Evolutionary conservation across 768 basidiomycete genomes (phyloP).

Genomic region (Phylloporus sp.): DNA sequence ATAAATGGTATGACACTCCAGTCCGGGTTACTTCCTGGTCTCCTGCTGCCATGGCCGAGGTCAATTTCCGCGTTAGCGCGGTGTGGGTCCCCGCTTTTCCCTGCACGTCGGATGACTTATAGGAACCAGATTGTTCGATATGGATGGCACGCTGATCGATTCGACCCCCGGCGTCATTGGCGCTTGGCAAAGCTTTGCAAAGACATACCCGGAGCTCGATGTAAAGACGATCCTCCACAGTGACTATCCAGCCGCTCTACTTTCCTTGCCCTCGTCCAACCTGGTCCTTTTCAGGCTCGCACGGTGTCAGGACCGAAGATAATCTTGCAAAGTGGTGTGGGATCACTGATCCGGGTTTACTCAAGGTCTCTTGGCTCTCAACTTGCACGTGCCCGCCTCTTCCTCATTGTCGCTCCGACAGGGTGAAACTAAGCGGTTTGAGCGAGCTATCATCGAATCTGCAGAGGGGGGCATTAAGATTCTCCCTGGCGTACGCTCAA

Average conservation of each 20-base stretch:
- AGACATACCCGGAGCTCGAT: conserved; percentile 63
- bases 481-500: conserved; percentile 64
- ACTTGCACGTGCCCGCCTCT: background rate
- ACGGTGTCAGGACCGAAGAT: conserved; percentile 81
- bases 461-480: conserved; percentile 57
- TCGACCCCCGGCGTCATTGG: conserved; percentile 78
- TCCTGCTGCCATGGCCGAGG: conserved; percentile 27
- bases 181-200: conserved; percentile 75
- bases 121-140: conserved; percentile 60
- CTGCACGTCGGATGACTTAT: background rate
- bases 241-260: conserved; percentile 30
- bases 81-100: conserved; percentile 28
- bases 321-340: conserved; percentile 71
- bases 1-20: no score
- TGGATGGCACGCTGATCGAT: conserved; percentile 81
- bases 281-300: conserved; percentile 45
- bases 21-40: background rate
- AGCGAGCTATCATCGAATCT: conserved; percentile 66
- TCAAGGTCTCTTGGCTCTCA: conserved; percentile 47
- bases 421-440: conserved; percentile 74
- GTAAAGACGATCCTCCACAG: conserved; percentile 58
- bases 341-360: conserved; percentile 58
- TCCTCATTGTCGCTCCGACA: conserved; percentile 25
- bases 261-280: background rate
- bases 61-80: conserved; percentile 36